These are phyloP conservation scores for Colletotrichum lindemuthianum DNA, from an alignment of 2,329 filamentous ascomycete genomes.

Conservation along the genomic window DNA sequence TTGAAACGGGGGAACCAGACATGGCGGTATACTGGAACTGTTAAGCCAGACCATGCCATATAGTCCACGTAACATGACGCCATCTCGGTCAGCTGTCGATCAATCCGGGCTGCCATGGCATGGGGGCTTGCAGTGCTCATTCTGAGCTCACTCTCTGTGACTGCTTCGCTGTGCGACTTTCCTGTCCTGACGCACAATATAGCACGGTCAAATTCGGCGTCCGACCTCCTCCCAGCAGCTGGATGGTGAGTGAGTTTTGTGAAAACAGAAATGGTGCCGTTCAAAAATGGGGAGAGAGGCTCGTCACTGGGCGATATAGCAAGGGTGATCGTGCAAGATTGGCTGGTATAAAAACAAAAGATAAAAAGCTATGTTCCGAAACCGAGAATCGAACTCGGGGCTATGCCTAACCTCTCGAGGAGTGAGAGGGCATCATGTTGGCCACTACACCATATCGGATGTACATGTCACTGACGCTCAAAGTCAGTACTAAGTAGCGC, in stretches of 20 bases:
- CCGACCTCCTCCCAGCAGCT: too few relatives aligned
- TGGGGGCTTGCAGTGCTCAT: too few relatives aligned
- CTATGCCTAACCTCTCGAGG: conserved; percentile 25
- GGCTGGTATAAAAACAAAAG: accelerated
- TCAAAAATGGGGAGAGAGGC: too few relatives aligned
- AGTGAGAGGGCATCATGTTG: conserved; percentile 34
- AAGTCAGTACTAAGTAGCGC: not conserved
- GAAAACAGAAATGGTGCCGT: too few relatives aligned
- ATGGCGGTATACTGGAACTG: not conserved
- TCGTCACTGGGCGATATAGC: not conserved
- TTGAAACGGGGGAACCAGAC: conserved; percentile 23
- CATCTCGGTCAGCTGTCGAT: conserved; percentile 1
- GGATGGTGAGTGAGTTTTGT: too few relatives aligned
- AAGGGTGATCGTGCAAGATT: not conserved
- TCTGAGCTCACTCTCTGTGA: too few relatives aligned
- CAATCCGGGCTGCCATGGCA: not conserved
- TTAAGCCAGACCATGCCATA: conserved; percentile 15
- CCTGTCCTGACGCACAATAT: too few relatives aligned
- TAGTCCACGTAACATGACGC: not conserved
- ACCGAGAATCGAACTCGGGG: conserved; percentile 35
- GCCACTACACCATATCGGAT: conserved; percentile 35
- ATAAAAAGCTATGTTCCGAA: conserved; percentile 17
- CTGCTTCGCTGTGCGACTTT: too few relatives aligned
- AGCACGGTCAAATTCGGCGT: too few relatives aligned
- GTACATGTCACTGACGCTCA: not conserved